These are phyloP conservation scores for Fraxinus sp. DNA, from an alignment of 305 asterid species.

Conservation along the genomic window DNA sequence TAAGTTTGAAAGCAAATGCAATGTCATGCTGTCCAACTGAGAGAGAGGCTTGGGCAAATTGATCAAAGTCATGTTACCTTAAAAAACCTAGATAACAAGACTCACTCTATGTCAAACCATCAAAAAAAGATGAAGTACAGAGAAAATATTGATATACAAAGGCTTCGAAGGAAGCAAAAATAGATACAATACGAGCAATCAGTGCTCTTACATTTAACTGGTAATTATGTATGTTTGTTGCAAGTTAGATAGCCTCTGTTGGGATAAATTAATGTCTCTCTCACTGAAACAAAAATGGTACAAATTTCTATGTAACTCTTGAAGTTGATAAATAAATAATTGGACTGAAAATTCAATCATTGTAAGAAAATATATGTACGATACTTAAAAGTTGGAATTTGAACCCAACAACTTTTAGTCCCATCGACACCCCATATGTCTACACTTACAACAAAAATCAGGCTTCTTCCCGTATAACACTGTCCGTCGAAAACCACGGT, in stretches of 20 bases:
- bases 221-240: background rate
- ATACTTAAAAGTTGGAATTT: background rate
- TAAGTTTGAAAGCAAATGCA: background rate
- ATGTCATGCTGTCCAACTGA: background rate
- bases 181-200: background rate
- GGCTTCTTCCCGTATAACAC: background rate
- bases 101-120: background rate
- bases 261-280: background rate
- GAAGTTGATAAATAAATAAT: background rate
- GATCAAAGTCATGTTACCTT: background rate
- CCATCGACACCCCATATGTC: background rate
- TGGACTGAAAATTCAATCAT: background rate
- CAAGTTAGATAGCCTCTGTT: background rate
- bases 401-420: background rate
- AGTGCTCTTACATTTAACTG: background rate
- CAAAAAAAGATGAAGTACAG: background rate
- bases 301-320: background rate
- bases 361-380: background rate
- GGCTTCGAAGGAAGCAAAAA: background rate
- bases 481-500: background rate
- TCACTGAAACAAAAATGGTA: background rate
- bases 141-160: background rate
- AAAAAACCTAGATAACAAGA: background rate
- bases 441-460: background rate
- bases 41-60: background rate